These are phyloP conservation scores for Toxicodendron radicans DNA, from an alignment of 345 rosid genomes.

Conservation along the genomic window DNA sequence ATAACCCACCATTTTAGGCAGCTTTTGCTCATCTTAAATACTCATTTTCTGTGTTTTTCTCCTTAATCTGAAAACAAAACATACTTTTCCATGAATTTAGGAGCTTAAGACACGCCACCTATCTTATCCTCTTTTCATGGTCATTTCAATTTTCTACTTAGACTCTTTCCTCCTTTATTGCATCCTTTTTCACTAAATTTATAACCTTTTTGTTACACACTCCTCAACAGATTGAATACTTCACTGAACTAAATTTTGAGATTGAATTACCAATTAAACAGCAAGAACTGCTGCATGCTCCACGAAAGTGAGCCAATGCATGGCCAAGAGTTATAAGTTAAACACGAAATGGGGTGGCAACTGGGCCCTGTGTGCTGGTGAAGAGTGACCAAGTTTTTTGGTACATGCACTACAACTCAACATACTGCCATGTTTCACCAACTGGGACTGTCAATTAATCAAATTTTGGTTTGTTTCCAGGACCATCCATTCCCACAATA, in stretches of 20 bases:
- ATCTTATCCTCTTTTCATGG: neutral
- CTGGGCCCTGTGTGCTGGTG: constrained; percentile 17
- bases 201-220: neutral
- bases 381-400: neutral
- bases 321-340: neutral
- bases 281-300: neutral
- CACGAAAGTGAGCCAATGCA: neutral
- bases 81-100: neutral
- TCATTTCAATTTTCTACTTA: neutral
- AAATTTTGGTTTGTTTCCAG: neutral
- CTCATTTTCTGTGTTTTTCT: neutral
- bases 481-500: neutral
- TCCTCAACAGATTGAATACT: neutral
- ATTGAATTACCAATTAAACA: no score
- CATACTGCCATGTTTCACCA: constrained; percentile 8
- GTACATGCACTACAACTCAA: constrained; percentile 16
- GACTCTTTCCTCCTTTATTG: neutral
- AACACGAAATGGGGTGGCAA: constrained; percentile 3
- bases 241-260: no score
- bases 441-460: constrained; percentile 6
- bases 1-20: constrained; percentile 28
- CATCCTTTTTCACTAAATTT: neutral
- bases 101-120: constrained; percentile 7
- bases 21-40: constrained; percentile 3
- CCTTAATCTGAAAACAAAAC: neutral